A percentile compares a stretch with the other conserved stretches of the same genome.
phyloP scores from a whole-genome alignment of 2,329 filamentous ascomycete species.

The Grosmannia huntii region DNA sequence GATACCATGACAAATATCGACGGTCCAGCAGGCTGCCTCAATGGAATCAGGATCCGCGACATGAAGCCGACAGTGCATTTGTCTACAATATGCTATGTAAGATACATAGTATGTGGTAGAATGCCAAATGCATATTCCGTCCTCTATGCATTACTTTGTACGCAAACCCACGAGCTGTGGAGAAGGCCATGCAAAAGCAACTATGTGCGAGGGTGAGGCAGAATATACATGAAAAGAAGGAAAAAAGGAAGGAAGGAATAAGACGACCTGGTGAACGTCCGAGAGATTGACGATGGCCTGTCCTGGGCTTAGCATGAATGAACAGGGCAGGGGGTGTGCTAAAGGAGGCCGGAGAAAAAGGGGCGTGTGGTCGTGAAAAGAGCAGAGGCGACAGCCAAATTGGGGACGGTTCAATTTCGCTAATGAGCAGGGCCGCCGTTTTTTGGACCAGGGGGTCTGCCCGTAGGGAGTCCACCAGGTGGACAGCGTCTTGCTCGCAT shows the following conservation, averaged over 20 bases:
- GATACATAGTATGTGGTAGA: too few relatives aligned
- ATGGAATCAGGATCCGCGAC: neutral
- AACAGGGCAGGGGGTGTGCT: neutral
- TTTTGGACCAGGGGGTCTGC: neutral
- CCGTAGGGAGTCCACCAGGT: too few relatives aligned
- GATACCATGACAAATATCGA: too few relatives aligned
- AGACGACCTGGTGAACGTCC: neutral
- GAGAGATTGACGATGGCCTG: neutral
- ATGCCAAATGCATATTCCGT: too few relatives aligned
- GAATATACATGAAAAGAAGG: neutral
- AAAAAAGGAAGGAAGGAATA: neutral
- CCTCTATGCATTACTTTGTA: too few relatives aligned
- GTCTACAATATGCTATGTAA: neutral
- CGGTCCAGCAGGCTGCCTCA: too few relatives aligned
- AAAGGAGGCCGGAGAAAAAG: neutral
- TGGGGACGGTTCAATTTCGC: neutral
- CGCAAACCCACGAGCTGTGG: neutral
- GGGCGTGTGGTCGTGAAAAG: neutral
- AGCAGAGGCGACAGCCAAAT: neutral
- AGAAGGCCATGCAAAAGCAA: neutral
- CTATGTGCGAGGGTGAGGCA: neutral
- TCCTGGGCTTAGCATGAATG: conserved; percentile 2
- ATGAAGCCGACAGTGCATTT: neutral
- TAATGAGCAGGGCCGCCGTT: neutral
- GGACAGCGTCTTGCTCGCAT: too few relatives aligned